A percentile compares a stretch with the other conserved stretches of the same genome.
phyloP scores from a whole-genome alignment of 1,284 basidiomycete species.

The Irpex sp. region DNA sequence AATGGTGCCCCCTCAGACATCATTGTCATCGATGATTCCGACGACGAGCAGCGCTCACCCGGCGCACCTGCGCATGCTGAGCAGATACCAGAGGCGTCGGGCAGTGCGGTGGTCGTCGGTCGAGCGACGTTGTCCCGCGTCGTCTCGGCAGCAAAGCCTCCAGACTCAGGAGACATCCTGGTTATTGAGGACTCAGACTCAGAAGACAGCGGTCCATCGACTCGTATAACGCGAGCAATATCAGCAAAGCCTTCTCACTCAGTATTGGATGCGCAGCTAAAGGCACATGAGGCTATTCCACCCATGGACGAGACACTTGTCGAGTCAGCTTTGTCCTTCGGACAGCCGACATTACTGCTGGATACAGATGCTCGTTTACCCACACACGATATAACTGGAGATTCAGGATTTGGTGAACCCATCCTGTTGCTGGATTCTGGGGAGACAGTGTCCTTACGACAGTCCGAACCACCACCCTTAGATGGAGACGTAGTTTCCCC shows the following conservation, averaged over 20 bases:
- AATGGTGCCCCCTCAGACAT: slow-evolving; percentile 32
- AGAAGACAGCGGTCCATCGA: background rate
- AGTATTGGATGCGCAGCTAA: background rate
- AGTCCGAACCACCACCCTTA: background rate
- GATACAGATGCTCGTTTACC: background rate
- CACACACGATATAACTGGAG: background rate
- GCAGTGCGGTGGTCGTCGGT: background rate
- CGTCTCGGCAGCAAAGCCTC: background rate
- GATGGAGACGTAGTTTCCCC: background rate
- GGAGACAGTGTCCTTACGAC: background rate
- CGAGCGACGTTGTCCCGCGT: background rate
- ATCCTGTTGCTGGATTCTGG: slow-evolving; percentile 5
- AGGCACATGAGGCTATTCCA: background rate
- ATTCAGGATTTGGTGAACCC: slow-evolving; percentile 9
- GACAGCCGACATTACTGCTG: background rate
- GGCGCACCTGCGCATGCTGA: background rate
- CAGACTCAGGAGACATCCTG: slow-evolving; percentile 39
- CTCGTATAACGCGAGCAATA: background rate
- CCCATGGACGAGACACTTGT: background rate
- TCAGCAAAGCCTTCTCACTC: too few relatives aligned
- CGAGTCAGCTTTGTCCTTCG: background rate
- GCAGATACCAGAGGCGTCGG: background rate
- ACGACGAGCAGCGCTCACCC: slow-evolving; percentile 14
- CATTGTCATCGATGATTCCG: slow-evolving; percentile 59
- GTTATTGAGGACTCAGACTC: slow-evolving; percentile 39